Conservation (phyloP, 805 yeast genomes). For the Metschnikowia sp. region DNA sequence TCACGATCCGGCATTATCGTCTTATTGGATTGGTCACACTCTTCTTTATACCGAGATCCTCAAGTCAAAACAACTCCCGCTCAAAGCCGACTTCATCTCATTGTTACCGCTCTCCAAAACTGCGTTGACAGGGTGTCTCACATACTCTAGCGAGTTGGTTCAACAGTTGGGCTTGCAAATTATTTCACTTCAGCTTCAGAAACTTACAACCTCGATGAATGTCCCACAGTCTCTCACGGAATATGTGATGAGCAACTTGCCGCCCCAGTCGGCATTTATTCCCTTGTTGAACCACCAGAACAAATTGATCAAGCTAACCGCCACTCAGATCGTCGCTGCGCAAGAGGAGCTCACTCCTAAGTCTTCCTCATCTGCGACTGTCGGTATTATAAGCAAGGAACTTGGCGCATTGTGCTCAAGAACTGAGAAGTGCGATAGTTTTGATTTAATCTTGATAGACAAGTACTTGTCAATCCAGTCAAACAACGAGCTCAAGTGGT, state of each 20-base stretch:
- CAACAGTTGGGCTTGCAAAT: constrained; percentile 64
- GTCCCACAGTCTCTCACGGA: constrained; percentile 26
- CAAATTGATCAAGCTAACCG: constrained; percentile 45
- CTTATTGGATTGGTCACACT: constrained; percentile 80
- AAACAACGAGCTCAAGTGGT: constrained; percentile 75
- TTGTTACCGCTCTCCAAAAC: constrained; percentile 63
- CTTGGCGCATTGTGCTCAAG: constrained; percentile 3
- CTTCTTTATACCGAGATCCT: constrained; percentile 58
- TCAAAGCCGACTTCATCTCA: constrained; percentile 48
- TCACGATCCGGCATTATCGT: constrained; percentile 74
- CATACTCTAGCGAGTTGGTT: constrained; percentile 44
- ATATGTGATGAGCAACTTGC: constrained; percentile 35
- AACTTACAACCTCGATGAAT: constrained; percentile 21
- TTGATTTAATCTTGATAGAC: constrained; percentile 58
- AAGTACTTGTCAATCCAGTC: constrained; percentile 52
- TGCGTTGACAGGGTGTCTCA: constrained; percentile 56
- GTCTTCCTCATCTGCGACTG: constrained; percentile 19
- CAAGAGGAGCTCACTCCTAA: constrained; percentile 22
- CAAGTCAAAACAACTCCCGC: constrained; percentile 51
- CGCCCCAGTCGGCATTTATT: constrained; percentile 38
- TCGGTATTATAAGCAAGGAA: constrained; percentile 6
- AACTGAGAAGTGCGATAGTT: constrained; percentile 37
- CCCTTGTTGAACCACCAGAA: constrained; percentile 42
- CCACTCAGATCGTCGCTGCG: constrained; percentile 41
- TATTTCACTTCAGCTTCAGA: constrained; percentile 53